These are phyloP conservation scores for Auxenochlorella protothecoides DNA, from an alignment of 139 green algal genomes.

Conservation along the genomic window DNA sequence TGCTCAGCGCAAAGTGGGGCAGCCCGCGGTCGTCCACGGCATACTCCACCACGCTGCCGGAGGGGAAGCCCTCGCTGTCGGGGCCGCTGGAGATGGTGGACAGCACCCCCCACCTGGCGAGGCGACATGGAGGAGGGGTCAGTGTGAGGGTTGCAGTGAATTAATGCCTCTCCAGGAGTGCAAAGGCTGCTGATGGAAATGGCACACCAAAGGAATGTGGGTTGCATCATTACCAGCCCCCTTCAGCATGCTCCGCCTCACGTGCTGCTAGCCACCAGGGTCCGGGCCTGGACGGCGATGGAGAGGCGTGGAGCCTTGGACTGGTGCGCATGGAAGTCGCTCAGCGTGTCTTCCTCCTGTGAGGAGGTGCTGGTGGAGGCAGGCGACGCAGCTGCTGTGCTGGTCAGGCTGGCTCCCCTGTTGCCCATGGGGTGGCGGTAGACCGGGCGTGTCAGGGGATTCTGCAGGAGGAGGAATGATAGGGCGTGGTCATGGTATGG, in stretches of 20 bases:
- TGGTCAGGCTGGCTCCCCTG: no score
- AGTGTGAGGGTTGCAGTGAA: not conserved
- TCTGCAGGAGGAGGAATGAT: no score
- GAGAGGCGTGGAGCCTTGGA: constrained; percentile 27
- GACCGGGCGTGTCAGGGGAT: no score
- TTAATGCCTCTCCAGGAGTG: not conserved
- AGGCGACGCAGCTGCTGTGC: no score
- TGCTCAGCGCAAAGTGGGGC: constrained; percentile 54
- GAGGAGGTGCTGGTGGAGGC: no score
- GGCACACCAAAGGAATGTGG: not conserved
- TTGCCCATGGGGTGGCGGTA: no score
- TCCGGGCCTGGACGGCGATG: constrained; percentile 52
- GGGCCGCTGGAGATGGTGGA: constrained; percentile 31
- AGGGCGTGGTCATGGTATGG: no score
- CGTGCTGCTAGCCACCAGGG: constrained; percentile 43
- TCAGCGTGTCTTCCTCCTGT: no score
- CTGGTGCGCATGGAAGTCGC: constrained; percentile 37
- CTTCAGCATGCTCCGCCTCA: constrained; percentile 11
- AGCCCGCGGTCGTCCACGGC: constrained; percentile 26
- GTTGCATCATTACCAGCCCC: not conserved
- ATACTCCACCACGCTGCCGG: constrained; percentile 57
- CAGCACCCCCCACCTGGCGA: constrained; percentile 43
- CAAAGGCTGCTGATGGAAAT: no score
- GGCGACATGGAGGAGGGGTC: not conserved
- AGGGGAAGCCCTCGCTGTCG: constrained; percentile 34